Evolutionary conservation across 2,329 filamentous ascomycete genomes (phyloP), one percentile per base, ranked within the genome.

Genomic region (Fusarium siculi): DNA sequence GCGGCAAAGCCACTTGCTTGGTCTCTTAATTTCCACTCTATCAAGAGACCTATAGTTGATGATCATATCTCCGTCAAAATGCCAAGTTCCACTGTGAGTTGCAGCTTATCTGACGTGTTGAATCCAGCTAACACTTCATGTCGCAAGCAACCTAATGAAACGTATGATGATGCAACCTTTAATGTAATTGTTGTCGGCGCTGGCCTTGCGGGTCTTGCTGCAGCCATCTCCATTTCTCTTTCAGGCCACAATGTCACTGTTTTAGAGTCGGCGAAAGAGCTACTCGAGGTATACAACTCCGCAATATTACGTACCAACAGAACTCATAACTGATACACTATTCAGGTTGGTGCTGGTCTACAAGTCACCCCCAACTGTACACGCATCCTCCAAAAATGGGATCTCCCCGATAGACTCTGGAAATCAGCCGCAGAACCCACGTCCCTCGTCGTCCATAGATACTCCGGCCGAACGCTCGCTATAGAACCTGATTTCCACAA

Each of bases 341-440:
- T n/a, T 2, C 7, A 49, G 68, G 52, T 88, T 30, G 87, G 87
- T 12, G 87, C 86, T 19, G 87, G 87, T 3, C 81, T 89, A n/a
- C 87, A 89, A 68, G 80, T 88, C 8, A 87, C 85, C 0, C 86
- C 87, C 9, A 87, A 87, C 60, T 81, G 84, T 1, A 85, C 86
- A 5, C 82, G 84, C 14, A 80, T 89, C 11, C 80, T 91, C 8
- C 83, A 84, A 32, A 78, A 82, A 71, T 90, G 88, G 84, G 83
- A 83, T 9, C 79, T 91, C 3, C 82, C 85, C 25, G 81, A 85
- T 9, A 75, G 74, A 4, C 77, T 91, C 16, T 83, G 80, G 80
- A 46, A 73, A 10, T 79, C 79, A 2, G 80, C 77, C 7, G 80
- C 82, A 7, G 82, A 82, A 50, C 89, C 89, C 0, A 83, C 80